Evolutionary conservation across 1,284 basidiomycete genomes (phyloP), one percentile per base, ranked within the genome.

Genomic region (Rhodotorula sp.): DNA sequence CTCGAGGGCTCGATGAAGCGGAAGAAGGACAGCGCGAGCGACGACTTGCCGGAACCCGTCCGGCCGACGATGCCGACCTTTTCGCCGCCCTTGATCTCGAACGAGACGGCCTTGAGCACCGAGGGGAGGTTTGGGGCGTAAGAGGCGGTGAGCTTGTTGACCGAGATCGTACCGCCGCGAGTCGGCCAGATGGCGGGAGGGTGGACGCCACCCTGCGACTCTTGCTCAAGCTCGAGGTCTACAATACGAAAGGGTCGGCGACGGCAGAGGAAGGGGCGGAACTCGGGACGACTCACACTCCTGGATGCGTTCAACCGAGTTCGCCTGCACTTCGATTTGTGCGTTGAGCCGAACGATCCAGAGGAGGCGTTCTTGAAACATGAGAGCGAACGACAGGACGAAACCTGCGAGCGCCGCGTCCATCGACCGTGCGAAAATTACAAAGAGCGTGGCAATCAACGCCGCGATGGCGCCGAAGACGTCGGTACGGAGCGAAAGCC

Each of bases 11-110:
- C 80, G 68, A 83, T 76, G 76, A 83, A 83, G 20, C 83, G 79
- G 80, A 83, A 83, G 78, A 83, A 82, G 1, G 80, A 81, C 2
- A 83, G 74, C 1, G 82, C 82, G 1, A 83, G 77, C 20, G 80
- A 81, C 16, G 77, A 78, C 71, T 81, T 81, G 34, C 81, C 81
- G 30, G 73, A 75, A 16, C 76, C 77, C 0, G 84, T 85, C 22
- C 83, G 76, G 6, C 84, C 84, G 51, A 83, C 83, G 44, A 85
- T 81, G 20, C 84, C 84, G 40, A 85, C 30, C 73, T 84, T 84
- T 70, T 83, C 81, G 30, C 81, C 65, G 24, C 69, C 63, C 5
- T 77, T 78, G 50, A 85, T 82, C 9, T 75, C 78, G 73, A 86
- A 85, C 11, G 79, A 79, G 15, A 86, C 80, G 34, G 79, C 78